Percentiles rank a stretch among this genome's conserved stretches.
Conservation (phyloP, 352 stramenopile species). For the Phytopythium sindhum region DNA sequence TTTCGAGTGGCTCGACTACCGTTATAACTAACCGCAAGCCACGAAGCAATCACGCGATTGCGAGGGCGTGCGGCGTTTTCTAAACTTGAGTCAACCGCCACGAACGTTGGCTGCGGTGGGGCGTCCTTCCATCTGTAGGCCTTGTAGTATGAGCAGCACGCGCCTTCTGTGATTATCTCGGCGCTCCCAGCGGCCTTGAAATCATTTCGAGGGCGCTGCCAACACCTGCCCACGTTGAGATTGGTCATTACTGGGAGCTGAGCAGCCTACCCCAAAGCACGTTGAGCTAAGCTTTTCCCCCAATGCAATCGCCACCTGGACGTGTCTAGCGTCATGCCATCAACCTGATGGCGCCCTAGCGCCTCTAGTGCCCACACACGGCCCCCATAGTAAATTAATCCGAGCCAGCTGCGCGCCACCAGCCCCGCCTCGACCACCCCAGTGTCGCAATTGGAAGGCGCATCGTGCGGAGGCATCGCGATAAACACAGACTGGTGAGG, state of each 20-base stretch:
- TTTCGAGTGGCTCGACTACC: not conserved
- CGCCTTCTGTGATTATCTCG: not conserved
- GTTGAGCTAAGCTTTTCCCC: not conserved
- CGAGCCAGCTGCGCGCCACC: too few species aligned
- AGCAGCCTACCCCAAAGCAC: too few species aligned
- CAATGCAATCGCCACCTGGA: not conserved
- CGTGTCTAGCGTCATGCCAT: not conserved
- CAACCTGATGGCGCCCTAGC: too few species aligned
- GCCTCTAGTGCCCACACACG: too few species aligned
- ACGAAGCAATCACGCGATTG: not conserved
- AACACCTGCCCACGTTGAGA: not conserved
- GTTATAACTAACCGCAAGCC: too few species aligned
- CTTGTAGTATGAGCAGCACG: not conserved
- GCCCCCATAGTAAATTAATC: too few species aligned
- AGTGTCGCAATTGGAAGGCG: too few species aligned
- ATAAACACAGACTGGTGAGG: too few species aligned
- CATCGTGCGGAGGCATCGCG: too few species aligned
- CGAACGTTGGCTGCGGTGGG: not conserved
- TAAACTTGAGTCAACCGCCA: not conserved
- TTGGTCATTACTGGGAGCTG: not conserved
- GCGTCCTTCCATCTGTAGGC: not conserved
- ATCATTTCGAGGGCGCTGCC: not conserved
- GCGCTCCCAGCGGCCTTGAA: not conserved
- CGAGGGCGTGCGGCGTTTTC: not conserved
- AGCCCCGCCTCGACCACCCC: too few species aligned